These are phyloP conservation scores for Phellinidium pouzarii DNA, from an alignment of 1,284 basidiomycete genomes.

Conservation along the genomic window DNA sequence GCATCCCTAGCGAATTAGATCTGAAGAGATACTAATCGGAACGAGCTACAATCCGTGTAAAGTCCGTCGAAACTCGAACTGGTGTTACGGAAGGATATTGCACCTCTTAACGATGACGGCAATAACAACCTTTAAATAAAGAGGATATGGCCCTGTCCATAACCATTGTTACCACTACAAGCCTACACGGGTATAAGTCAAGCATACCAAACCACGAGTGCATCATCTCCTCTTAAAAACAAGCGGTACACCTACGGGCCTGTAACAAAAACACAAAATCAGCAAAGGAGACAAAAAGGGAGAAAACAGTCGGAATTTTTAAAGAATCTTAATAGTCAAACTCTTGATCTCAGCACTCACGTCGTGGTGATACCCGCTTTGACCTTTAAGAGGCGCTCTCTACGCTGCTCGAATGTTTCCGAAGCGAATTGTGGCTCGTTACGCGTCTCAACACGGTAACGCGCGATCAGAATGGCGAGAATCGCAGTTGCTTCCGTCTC, in stretches of 20 bases:
- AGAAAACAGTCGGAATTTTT: slow-evolving; percentile 14
- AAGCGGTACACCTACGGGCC: slow-evolving; percentile 16
- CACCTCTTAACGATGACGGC: no score
- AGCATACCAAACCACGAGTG: not conserved
- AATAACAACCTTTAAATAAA: no score
- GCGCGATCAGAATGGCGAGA: slow-evolving; percentile 13
- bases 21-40: no score
- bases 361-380: slow-evolving; percentile 23
- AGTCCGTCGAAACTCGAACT: no score
- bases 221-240: slow-evolving; percentile 14
- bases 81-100: no score
- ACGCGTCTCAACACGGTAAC: slow-evolving; percentile 20
- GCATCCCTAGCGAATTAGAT: no score
- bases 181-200: not conserved
- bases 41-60: no score
- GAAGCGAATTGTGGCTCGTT: slow-evolving; percentile 27
- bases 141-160: no score
- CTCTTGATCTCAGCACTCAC: no score
- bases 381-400: slow-evolving; percentile 23
- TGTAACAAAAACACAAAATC: not conserved
- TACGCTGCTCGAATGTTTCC: slow-evolving; percentile 28
- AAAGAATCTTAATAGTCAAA: no score
- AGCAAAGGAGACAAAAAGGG: not conserved
- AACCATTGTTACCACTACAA: no score
- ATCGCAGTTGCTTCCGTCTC: slow-evolving; percentile 16